Conservation (phyloP, 1,284 basidiomycete genomes). For the Tausonia pullulans region DNA sequence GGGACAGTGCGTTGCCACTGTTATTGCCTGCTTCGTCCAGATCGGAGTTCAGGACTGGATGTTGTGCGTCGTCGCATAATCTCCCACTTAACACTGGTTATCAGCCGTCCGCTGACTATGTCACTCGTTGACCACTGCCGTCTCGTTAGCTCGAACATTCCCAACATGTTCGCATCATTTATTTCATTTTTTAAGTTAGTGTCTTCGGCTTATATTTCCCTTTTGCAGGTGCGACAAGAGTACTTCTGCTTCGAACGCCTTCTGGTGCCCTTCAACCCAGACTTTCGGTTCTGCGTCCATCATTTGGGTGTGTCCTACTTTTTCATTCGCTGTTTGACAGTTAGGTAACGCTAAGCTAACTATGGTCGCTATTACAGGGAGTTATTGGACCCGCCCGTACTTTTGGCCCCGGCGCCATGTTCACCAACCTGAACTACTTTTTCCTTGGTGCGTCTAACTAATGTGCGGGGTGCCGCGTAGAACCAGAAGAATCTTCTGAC, state of each 20-base stretch:
- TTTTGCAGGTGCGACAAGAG: no score
- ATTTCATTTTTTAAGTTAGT: no score
- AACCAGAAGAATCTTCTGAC: no score
- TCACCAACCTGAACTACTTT: constrained; percentile 68
- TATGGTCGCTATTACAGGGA: constrained; percentile 32
- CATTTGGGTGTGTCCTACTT: constrained; percentile 42
- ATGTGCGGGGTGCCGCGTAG: no score
- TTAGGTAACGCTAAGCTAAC: no score
- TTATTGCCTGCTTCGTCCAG: constrained; percentile 53
- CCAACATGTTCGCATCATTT: no score
- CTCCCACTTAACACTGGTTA: constrained; percentile 28
- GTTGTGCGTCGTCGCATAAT: constrained; percentile 39
- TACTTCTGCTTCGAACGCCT: background rate
- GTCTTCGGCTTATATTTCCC: no score
- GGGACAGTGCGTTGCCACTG: constrained; percentile 52
- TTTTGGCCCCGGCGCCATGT: constrained; percentile 51
- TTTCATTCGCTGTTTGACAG: no score
- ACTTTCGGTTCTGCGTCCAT: constrained; percentile 31
- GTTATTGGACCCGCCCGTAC: constrained; percentile 51
- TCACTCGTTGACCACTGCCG: background rate
- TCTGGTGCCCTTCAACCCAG: constrained; percentile 12
- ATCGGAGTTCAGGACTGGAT: constrained; percentile 60
- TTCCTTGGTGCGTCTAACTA: constrained; percentile 51
- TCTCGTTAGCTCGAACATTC: background rate
- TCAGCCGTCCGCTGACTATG: background rate